phyloP scores from a whole-genome alignment of 129 eudicot genomes.

The Flaveria bidentis region DNA sequence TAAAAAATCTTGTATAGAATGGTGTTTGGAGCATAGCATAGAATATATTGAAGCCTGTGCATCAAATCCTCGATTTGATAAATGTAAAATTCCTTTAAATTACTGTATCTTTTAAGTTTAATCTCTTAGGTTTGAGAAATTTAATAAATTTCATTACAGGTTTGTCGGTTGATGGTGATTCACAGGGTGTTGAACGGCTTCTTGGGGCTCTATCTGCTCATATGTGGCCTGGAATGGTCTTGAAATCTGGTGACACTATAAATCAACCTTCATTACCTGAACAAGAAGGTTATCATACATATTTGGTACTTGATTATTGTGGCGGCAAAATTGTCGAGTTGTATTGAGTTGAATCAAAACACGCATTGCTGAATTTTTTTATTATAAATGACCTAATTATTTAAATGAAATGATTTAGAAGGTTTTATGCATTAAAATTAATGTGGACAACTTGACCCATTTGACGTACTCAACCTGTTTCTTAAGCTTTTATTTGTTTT shows the following conservation, averaged over 20 bases:
- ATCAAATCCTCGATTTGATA: constrained; percentile 52
- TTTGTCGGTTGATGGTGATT: constrained; percentile 86
- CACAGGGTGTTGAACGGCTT: constrained; percentile 83
- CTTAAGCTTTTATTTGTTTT: background rate
- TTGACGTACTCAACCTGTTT: background rate
- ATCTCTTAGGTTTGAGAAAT: background rate
- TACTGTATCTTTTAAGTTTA: background rate
- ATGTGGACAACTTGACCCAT: background rate
- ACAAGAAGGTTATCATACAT: constrained; percentile 54
- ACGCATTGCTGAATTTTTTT: too few species aligned
- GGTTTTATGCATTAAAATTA: background rate
- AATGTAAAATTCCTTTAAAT: background rate
- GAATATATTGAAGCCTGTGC: constrained; percentile 96
- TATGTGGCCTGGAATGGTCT: constrained; percentile 97
- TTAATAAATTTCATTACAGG: constrained; percentile 46
- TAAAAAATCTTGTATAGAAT: constrained; percentile 66
- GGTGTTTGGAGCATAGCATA: constrained; percentile 86
- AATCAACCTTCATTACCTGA: constrained; percentile 64
- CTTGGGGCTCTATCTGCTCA: constrained; percentile 87
- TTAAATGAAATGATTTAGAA: background rate
- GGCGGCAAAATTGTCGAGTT: constrained; percentile 49
- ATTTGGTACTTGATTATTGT: background rate
- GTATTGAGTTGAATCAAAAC: constrained; percentile 27
- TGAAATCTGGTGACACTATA: constrained; percentile 70
- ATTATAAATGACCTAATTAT: too few species aligned